Evolutionary conservation across 2,329 filamentous ascomycete species (phyloP).

Genomic region (Neoascochyta sp.): DNA sequence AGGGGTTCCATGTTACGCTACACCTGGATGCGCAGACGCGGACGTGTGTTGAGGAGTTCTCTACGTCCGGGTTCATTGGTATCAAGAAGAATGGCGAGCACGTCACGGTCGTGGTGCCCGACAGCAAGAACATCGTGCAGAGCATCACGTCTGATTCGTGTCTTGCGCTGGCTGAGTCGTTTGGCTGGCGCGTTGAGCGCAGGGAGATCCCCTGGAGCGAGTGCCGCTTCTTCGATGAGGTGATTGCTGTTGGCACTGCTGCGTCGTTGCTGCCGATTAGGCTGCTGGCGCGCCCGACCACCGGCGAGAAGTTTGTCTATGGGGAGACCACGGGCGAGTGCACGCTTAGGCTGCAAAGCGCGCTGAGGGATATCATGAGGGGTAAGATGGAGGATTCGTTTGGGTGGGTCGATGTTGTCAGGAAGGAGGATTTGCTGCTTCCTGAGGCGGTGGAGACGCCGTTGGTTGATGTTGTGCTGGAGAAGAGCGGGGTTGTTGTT

Average conservation of each 20-base stretch:
- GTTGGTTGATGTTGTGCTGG: too few species aligned
- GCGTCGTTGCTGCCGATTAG: too few species aligned
- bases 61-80: constrained; percentile 34
- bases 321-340: too few species aligned
- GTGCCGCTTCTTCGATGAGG: constrained; percentile 15
- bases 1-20: constrained; percentile 34
- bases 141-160: constrained; percentile 30
- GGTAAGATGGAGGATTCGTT: too few species aligned
- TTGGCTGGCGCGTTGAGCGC: constrained; percentile 35
- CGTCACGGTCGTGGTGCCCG: constrained; percentile 27
- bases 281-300: too few species aligned
- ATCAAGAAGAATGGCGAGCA: constrained; percentile 16
- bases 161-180: constrained; percentile 20
- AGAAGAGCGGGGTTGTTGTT: too few species aligned
- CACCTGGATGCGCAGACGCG: constrained; percentile 34
- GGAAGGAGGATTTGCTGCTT: too few species aligned
- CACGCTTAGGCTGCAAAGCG: too few species aligned
- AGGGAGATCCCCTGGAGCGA: constrained; percentile 17
- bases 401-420: too few species aligned
- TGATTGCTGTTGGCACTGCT: constrained; percentile 21
- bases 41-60: constrained; percentile 38
- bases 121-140: constrained; percentile 25
- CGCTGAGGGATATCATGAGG: too few species aligned
- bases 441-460: too few species aligned
- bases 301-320: too few species aligned